Evolutionary conservation across 2,329 filamentous ascomycete species (phyloP).

Genomic region (Mariannaea elegans): DNA sequence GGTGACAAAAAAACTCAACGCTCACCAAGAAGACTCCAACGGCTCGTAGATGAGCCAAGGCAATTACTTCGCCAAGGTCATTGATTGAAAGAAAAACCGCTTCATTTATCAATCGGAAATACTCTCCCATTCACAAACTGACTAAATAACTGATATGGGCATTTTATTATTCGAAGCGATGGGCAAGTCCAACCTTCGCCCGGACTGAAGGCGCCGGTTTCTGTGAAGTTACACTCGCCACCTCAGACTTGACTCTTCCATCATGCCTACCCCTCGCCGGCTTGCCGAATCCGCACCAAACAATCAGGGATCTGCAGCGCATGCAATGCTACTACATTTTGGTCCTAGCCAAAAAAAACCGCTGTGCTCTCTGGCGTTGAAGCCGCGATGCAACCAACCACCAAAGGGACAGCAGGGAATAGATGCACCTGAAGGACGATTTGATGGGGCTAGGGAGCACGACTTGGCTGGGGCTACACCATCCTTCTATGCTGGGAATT

Average conservation of each 20-base stretch:
- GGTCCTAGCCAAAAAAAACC: not conserved
- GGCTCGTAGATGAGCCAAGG: not conserved
- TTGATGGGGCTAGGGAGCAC: slow-evolving; percentile 1
- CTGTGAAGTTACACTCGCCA: not conserved
- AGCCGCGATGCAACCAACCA: slow-evolving; percentile 20
- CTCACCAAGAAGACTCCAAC: not conserved
- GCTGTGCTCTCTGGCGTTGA: not conserved
- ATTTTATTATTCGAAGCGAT: not conserved
- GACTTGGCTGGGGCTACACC: slow-evolving; percentile 6
- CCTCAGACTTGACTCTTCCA: not conserved
- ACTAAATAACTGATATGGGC: not conserved
- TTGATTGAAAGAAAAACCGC: not conserved
- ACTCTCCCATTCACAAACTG: not conserved
- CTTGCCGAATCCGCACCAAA: slow-evolving; percentile 13
- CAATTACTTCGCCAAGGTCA: not conserved
- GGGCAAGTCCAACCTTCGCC: not conserved
- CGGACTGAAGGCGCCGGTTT: not conserved
- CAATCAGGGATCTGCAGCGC: slow-evolving; percentile 8
- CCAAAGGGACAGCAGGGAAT: slow-evolving; percentile 6
- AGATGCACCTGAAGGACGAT: not conserved
- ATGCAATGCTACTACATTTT: slow-evolving; percentile 17
- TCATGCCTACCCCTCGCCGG: slow-evolving; percentile 5
- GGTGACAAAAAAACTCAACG: not conserved
- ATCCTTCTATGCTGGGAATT: not conserved
- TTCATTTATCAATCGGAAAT: not conserved